These are phyloP conservation scores for Magnaporthiopsis incrustans DNA, from an alignment of 2,329 filamentous ascomycete genomes.

Conservation along the genomic window DNA sequence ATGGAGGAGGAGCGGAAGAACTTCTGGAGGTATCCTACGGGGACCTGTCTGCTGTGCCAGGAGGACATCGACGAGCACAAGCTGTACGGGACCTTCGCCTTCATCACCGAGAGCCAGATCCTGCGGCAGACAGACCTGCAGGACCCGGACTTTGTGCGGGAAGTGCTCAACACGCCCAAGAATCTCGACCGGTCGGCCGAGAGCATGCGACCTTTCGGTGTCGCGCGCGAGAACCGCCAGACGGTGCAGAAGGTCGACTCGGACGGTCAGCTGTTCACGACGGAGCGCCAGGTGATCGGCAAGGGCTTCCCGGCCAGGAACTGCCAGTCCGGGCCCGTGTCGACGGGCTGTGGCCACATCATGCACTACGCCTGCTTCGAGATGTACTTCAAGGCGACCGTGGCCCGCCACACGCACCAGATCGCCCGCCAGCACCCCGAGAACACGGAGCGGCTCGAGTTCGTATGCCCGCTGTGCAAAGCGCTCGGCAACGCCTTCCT, in stretches of 20 bases:
- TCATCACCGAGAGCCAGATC: slow-evolving; percentile 79
- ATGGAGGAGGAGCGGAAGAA: slow-evolving; percentile 57
- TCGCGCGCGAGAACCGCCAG: slow-evolving; percentile 78
- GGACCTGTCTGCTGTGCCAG: slow-evolving; percentile 92
- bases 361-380: slow-evolving; percentile 98
- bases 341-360: slow-evolving; percentile 90
- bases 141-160: slow-evolving; percentile 75
- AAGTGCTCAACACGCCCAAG: slow-evolving; percentile 68
- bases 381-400: slow-evolving; percentile 76
- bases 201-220: slow-evolving; percentile 76
- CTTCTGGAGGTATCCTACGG: slow-evolving; percentile 82
- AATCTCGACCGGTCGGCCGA: slow-evolving; percentile 84
- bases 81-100: slow-evolving; percentile 87
- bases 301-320: slow-evolving; percentile 74
- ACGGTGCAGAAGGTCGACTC: slow-evolving; percentile 68
- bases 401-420: slow-evolving; percentile 78
- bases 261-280: slow-evolving; percentile 60
- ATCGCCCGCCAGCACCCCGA: slow-evolving; percentile 94
- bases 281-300: slow-evolving; percentile 75
- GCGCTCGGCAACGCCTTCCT: slow-evolving; percentile 91
- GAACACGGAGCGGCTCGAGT: slow-evolving; percentile 69
- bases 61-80: slow-evolving; percentile 87
- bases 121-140: slow-evolving; percentile 78
- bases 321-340: slow-evolving; percentile 67
- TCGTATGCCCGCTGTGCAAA: slow-evolving; percentile 94